phyloP scores from a whole-genome alignment of 208 protist species.

The Trypanosoma melophagium region DNA sequence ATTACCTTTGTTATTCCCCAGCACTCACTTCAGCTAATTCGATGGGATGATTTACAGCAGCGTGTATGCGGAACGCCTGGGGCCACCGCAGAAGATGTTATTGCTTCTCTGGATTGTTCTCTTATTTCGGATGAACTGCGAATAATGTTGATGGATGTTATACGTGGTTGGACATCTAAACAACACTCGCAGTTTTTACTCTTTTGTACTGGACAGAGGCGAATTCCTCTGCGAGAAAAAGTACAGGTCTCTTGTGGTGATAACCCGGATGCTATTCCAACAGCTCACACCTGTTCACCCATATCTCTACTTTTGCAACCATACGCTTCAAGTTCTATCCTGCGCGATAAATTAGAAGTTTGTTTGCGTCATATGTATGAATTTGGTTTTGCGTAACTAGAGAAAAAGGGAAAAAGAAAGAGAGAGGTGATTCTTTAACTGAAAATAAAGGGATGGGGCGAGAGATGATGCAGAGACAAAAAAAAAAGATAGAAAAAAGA shows the following conservation, averaged over 20 bases:
- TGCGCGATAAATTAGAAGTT: conserved; percentile 59
- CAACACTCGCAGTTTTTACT: conserved; percentile 76
- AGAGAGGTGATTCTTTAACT: neutral
- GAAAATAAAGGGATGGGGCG: neutral
- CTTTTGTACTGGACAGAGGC: conserved; percentile 85
- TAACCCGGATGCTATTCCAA: conserved; percentile 66
- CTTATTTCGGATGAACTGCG: conserved; percentile 38
- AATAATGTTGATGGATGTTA: conserved; percentile 56
- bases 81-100: conserved; percentile 60
- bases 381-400: conserved; percentile 75
- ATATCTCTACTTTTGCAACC: conserved; percentile 85
- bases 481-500: conserved; percentile 10
- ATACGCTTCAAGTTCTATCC: conserved; percentile 44
- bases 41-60: conserved; percentile 78
- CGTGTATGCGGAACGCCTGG: conserved; percentile 72
- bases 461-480: neutral
- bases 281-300: conserved; percentile 88
- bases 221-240: conserved; percentile 79
- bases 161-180: conserved; percentile 49
- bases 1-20: conserved; percentile 61
- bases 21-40: conserved; percentile 53
- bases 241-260: conserved; percentile 82
- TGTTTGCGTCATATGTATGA: conserved; percentile 72
- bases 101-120: conserved; percentile 70
- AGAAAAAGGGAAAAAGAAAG: neutral